Evolutionary conservation across 495 filamentous ascomycete species (phyloP).

Genomic region (Neurospora sp.): DNA sequence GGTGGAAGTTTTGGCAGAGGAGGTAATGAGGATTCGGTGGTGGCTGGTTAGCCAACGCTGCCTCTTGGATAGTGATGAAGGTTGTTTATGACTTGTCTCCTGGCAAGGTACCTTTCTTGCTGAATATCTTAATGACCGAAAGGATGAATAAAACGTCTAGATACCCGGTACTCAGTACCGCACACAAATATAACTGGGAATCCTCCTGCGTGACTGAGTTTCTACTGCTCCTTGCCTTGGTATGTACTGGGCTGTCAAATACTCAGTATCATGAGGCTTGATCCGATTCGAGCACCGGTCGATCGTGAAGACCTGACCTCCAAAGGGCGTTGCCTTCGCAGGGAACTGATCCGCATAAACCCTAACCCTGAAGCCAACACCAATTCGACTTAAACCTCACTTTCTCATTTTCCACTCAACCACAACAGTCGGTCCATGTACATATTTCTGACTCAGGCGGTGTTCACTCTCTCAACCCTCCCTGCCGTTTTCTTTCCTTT

Average conservation of each 20-base stretch:
- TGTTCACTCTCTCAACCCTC: neutral
- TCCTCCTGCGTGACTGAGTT: neutral
- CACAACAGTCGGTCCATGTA: neutral
- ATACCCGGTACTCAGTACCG: neutral
- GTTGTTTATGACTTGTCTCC: neutral
- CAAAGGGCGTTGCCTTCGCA: neutral
- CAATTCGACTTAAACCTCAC: neutral
- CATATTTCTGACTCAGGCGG: neutral
- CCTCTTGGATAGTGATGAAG: neutral
- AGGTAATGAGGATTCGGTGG: conserved; percentile 3
- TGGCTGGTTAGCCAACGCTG: neutral
- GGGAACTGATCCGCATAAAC: neutral
- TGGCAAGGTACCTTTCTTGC: neutral
- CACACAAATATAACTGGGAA: neutral
- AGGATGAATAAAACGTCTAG: neutral
- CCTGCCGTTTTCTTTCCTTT: neutral
- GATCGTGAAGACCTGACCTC: neutral
- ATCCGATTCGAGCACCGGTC: neutral
- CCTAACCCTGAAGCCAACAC: neutral
- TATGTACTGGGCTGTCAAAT: neutral
- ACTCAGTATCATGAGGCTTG: neutral
- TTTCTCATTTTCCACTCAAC: neutral
- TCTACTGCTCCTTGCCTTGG: neutral
- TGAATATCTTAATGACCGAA: neutral
- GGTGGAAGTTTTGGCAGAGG: conserved; percentile 39